Evolutionary conservation across 1,284 basidiomycete species (phyloP).

Genomic region (Puccinia novopanici): DNA sequence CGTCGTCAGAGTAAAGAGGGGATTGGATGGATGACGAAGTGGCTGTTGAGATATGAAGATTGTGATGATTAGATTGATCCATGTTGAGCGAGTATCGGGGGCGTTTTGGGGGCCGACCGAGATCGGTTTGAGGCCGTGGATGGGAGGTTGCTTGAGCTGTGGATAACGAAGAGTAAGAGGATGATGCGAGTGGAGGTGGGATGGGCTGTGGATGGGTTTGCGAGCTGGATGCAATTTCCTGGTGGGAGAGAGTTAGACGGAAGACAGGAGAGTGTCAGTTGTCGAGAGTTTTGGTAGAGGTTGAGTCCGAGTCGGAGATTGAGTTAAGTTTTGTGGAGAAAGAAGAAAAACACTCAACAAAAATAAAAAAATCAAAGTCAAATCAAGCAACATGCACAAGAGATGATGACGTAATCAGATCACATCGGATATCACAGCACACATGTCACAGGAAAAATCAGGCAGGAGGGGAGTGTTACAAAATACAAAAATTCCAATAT

Average conservation of each 20-base stretch:
- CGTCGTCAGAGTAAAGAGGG: not conserved
- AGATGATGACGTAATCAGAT: conserved; percentile 12
- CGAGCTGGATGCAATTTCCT: not conserved
- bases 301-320: not conserved
- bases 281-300: not conserved
- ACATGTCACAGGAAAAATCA: not conserved
- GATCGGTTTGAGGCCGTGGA: not conserved
- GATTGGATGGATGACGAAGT: not conserved
- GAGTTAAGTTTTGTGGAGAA: not conserved
- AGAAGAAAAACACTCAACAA: not conserved
- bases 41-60: not conserved
- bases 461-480: not conserved
- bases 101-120: conserved; percentile 1
- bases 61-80: conserved; percentile 18
- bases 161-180: too few relatives aligned
- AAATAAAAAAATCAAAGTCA: not conserved
- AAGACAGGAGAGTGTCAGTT: not conserved
- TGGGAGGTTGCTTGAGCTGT: not conserved
- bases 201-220: not conserved
- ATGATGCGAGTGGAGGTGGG: not conserved
- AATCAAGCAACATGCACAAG: not conserved
- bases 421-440: not conserved
- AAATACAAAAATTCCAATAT: not conserved
- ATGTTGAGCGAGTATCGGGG: not conserved
- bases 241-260: not conserved